Percentiles rank a stretch among this genome's conserved stretches.
These are phyloP conservation scores for Cavenderia fasciculata DNA, from an alignment of 78 protist species.

Conservation along the genomic window DNA sequence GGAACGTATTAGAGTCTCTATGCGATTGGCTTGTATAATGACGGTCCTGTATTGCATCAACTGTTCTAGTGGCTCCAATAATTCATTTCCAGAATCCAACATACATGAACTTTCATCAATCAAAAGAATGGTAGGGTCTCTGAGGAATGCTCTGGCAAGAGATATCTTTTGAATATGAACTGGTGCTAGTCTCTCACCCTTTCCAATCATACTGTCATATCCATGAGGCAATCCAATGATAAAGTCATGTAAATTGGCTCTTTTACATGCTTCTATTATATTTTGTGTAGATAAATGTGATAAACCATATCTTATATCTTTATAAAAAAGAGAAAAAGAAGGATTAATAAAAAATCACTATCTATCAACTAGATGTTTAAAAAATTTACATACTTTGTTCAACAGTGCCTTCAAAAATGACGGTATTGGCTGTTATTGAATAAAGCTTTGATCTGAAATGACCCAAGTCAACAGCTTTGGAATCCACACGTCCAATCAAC, in stretches of 20 bases:
- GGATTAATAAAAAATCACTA: no score
- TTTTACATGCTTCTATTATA: conserved; percentile 82
- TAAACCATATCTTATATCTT: conserved; percentile 62
- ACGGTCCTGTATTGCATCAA: conserved; percentile 26
- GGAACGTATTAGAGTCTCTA: conserved; percentile 31
- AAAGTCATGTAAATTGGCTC: conserved; percentile 93
- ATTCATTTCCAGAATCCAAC: conserved; percentile 8
- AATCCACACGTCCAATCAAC: conserved; percentile 32
- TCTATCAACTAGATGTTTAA: background rate
- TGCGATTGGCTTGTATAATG: conserved; percentile 10
- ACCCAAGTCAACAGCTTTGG: conserved; percentile 35
- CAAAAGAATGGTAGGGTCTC: conserved; percentile 50
- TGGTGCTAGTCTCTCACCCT: conserved; percentile 16
- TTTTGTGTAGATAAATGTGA: conserved; percentile 53
- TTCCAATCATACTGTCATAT: conserved; percentile 88
- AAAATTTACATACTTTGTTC: conserved; percentile 40
- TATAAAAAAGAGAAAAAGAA: background rate
- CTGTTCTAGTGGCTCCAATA: conserved; percentile 10
- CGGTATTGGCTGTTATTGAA: conserved; percentile 26
- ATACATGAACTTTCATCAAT: conserved; percentile 54
- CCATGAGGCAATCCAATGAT: conserved; percentile 84
- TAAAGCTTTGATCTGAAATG: conserved; percentile 4
- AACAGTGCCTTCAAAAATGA: conserved; percentile 56
- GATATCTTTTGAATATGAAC: conserved; percentile 44
- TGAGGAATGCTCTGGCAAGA: conserved; percentile 61